Base-by-base conservation (phyloP, 805 yeast species). In the Tetrapisispora iriomotensis region DNA sequence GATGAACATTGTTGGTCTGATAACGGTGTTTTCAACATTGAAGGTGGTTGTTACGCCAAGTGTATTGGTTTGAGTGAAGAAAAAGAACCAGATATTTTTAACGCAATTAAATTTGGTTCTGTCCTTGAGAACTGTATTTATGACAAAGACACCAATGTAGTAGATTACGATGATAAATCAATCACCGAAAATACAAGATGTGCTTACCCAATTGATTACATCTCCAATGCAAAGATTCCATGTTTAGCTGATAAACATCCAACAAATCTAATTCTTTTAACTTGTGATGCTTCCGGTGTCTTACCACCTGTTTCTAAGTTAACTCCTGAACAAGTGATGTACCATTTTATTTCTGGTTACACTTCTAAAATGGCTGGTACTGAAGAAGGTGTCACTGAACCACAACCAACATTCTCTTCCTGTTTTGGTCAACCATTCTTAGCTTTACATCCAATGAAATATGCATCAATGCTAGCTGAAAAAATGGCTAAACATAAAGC, bases 1-100 rank as follows among this genome's bases (percentile, higher is more conserved):
- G 98, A 90, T 63, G 98, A 90, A 71, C 98, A 90, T 72, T 90
- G 97, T 72, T 90, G 98, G 98, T 84, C 96, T 15, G 94, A 90
- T 66, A 72, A 82, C 52, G 98, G 98, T 70, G 96, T 90, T 44
- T 90, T 90, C 80, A 92, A 92, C 77, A 88, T 90, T 58, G 98
- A 90, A 72, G 98, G 98, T 66, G 98, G 98, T 50, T 90, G 98
- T 74, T 90, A 90, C 72, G 97, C 97, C 57, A 90, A 90, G 70
- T 88, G 96, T 71, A 72, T 90, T 49, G 95, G 85, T 57, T 73
- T 90, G 49, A 70, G 85, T 37, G 80, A 72, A 48, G 96, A 85
- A 68, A 90, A 82, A 68, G 98, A 90, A 72, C 98, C 98, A 37
- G 98, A 90, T 70, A 90, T 90, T 63, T 92, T 79, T 75, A 77